Conservation (phyloP, 176 grass and related monocot species). For the Oryza meyeriana region DNA sequence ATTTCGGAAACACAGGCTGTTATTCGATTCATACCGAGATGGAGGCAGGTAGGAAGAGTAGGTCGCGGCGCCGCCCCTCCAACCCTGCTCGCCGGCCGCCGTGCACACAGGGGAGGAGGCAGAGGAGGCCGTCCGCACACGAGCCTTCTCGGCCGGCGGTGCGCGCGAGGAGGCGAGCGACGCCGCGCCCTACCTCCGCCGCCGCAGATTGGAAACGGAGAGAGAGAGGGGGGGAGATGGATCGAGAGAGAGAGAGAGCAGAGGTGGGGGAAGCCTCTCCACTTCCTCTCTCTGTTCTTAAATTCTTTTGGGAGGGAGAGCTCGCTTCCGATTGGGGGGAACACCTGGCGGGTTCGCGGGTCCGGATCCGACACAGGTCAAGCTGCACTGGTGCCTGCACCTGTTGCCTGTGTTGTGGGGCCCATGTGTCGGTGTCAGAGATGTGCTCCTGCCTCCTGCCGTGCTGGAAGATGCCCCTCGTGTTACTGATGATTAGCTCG, state of each 20-base stretch:
- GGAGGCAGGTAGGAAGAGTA: background rate
- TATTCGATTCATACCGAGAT: background rate
- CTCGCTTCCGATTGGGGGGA: constrained; percentile 37
- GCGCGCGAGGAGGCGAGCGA: too few species aligned
- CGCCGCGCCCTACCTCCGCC: background rate
- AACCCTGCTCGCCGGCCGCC: background rate
- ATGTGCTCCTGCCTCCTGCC: background rate
- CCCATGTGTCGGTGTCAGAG: background rate
- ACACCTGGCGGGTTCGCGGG: background rate
- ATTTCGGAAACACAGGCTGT: background rate
- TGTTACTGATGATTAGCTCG: background rate
- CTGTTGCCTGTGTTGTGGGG: too few species aligned
- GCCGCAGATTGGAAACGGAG: background rate
- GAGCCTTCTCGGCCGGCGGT: background rate
- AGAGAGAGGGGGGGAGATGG: background rate
- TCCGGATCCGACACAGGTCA: background rate
- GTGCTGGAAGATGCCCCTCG: constrained; percentile 20
- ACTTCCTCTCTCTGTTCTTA: constrained; percentile 19
- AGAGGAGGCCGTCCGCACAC: background rate
- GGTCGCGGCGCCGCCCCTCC: background rate
- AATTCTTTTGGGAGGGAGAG: constrained; percentile 39
- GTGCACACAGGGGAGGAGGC: too few species aligned
- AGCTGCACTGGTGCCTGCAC: too few species aligned
- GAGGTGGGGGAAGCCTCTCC: background rate
- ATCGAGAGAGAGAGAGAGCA: background rate